Percentiles rank a stretch among this genome's conserved stretches.
phyloP scores from a whole-genome alignment of 352 stramenopile genomes.

The Phytopythium aichiense region DNA sequence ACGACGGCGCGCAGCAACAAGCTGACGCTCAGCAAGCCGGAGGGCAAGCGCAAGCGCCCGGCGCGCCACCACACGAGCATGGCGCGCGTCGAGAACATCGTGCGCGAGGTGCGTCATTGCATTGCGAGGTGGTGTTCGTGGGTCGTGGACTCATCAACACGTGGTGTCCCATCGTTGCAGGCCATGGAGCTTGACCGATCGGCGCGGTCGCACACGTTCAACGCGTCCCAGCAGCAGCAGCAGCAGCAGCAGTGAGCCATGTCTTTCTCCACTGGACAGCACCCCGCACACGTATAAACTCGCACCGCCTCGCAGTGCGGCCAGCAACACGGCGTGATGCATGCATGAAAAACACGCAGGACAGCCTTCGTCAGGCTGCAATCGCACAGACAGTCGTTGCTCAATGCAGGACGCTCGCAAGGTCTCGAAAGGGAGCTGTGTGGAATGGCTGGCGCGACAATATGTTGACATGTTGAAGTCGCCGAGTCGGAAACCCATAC shows the following conservation, averaged over 20 bases:
- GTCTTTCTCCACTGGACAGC: neutral
- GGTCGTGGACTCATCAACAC: neutral
- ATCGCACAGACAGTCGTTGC: too few species aligned
- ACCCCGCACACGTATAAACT: neutral
- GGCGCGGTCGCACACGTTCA: slow-evolving; percentile 3
- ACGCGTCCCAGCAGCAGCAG: slow-evolving; percentile 2
- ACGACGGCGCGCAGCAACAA: slow-evolving; percentile 62
- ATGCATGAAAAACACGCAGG: neutral
- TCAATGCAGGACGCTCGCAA: too few species aligned
- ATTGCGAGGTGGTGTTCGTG: slow-evolving; percentile 5
- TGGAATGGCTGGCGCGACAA: too few species aligned
- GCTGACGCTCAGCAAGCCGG: slow-evolving; percentile 67
- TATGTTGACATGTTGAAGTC: too few species aligned
- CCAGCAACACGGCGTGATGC: neutral
- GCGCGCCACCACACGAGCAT: slow-evolving; percentile 25
- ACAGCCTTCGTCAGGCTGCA: too few species aligned
- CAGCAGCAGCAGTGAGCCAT: neutral
- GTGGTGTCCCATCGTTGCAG: slow-evolving; percentile 11
- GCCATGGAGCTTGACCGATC: slow-evolving; percentile 65
- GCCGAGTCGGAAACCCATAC: too few species aligned
- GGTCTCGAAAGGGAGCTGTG: too few species aligned
- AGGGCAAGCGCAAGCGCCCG: slow-evolving; percentile 54
- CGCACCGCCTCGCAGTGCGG: neutral
- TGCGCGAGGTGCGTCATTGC: slow-evolving; percentile 46
- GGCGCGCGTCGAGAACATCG: slow-evolving; percentile 59